Evolutionary conservation across 2,329 filamentous ascomycete species (phyloP).

Genomic region (Scorias spongiosa): DNA sequence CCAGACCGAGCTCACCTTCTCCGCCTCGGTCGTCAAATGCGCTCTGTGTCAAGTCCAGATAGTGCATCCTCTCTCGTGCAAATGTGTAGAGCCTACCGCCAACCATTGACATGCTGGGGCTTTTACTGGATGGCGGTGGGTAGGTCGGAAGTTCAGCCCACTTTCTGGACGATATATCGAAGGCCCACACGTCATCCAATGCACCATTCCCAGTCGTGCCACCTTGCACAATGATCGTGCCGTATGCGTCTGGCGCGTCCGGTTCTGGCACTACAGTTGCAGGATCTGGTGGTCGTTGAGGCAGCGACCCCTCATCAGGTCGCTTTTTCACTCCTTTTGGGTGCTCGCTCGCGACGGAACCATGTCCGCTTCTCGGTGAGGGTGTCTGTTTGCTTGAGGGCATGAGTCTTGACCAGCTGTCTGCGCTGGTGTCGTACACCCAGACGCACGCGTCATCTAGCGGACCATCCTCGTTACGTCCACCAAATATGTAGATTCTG

Average conservation of each 20-base stretch:
- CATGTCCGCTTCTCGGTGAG: slow-evolving; percentile 19
- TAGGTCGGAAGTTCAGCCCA: slow-evolving; percentile 36
- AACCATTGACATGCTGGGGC: slow-evolving; percentile 28
- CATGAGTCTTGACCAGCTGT: slow-evolving; percentile 27
- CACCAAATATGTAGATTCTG: slow-evolving; percentile 31
- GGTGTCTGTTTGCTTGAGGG: slow-evolving; percentile 15
- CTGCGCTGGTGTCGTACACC: slow-evolving; percentile 27
- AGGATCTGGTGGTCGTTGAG: slow-evolving; percentile 27
- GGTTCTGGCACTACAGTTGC: slow-evolving; percentile 27
- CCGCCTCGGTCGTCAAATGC: slow-evolving; percentile 4
- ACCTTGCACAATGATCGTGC: slow-evolving; percentile 37
- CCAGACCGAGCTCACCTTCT: slow-evolving; percentile 5
- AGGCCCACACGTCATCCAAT: slow-evolving; percentile 35
- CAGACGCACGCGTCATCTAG: slow-evolving; percentile 26
- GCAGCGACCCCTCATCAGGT: slow-evolving; percentile 14
- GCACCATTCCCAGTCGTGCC: slow-evolving; percentile 22
- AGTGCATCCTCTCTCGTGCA: slow-evolving; percentile 6
- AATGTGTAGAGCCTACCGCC: slow-evolving; percentile 25
- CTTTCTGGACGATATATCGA: slow-evolving; percentile 31
- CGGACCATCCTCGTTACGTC: slow-evolving; percentile 12
- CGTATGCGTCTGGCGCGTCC: slow-evolving; percentile 25
- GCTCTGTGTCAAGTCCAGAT: slow-evolving; percentile 7
- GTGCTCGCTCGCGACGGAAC: slow-evolving; percentile 23
- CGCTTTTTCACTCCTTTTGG: slow-evolving; percentile 20
- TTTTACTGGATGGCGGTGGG: slow-evolving; percentile 16